Conservation (phyloP, 1,284 basidiomycete species). For the Pseudozyma tsukubaensis region DNA sequence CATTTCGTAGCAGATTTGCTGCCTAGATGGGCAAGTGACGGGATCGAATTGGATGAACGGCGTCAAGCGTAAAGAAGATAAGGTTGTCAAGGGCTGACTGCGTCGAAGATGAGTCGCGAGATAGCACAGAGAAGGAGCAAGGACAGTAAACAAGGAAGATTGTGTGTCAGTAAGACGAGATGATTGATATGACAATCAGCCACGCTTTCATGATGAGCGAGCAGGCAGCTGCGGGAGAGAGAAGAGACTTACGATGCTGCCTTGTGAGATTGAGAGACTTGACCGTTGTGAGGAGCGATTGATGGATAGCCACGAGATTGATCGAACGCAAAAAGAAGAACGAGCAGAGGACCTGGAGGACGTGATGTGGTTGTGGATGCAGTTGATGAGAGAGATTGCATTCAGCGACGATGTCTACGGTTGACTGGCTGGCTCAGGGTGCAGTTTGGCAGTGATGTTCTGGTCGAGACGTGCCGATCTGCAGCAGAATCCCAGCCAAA, state of each 20-base stretch:
- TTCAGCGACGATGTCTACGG: no score
- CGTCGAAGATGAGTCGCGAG: not conserved
- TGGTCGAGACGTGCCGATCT: no score
- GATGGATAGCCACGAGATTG: not conserved
- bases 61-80: not conserved
- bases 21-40: not conserved
- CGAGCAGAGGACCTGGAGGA: not conserved
- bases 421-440: no score
- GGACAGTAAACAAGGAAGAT: not conserved
- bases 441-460: no score
- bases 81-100: not conserved
- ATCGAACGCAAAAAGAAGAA: not conserved
- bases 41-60: no score
- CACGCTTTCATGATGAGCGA: conserved; percentile 4
- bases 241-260: conserved; percentile 1
- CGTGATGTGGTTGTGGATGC: no score
- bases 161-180: not conserved
- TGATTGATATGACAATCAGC: not conserved
- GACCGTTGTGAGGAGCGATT: not conserved
- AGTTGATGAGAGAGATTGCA: no score
- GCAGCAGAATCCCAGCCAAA: no score
- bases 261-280: not conserved
- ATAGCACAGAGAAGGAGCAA: not conserved
- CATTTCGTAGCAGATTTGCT: conserved; percentile 10
- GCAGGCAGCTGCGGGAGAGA: not conserved